These are phyloP conservation scores for Penicillium soppii DNA, from an alignment of 495 filamentous ascomycete genomes.

Conservation along the genomic window DNA sequence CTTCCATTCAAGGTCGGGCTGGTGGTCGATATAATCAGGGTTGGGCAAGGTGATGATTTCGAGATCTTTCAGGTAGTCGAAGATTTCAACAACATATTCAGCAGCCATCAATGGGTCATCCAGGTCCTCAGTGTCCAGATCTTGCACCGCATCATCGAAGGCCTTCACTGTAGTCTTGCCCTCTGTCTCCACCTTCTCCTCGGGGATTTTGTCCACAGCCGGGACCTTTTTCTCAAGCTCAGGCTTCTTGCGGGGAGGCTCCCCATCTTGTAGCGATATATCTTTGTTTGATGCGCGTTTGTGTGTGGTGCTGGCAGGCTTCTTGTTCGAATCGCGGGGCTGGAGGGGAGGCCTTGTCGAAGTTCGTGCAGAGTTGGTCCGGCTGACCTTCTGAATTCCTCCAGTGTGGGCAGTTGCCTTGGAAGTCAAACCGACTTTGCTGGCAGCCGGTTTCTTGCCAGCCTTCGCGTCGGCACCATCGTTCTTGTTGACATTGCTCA, in stretches of 20 bases:
- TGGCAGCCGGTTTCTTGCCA: slow-evolving; percentile 66
- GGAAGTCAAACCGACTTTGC: slow-evolving; percentile 65
- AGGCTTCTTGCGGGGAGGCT: slow-evolving; percentile 54
- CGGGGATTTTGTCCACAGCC: background rate
- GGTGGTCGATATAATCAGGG: slow-evolving; percentile 88
- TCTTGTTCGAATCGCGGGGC: slow-evolving; percentile 66
- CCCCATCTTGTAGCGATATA: slow-evolving; percentile 53
- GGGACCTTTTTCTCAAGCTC: slow-evolving; percentile 50
- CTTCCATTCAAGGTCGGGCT: slow-evolving; percentile 95
- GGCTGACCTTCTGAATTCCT: slow-evolving; percentile 76
- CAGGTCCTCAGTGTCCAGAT: slow-evolving; percentile 81
- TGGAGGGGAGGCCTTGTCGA: slow-evolving; percentile 43
- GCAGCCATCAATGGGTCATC: slow-evolving; percentile 97
- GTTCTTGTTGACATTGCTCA: slow-evolving; percentile 88
- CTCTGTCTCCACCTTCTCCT: slow-evolving; percentile 9
- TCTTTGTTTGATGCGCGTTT: slow-evolving; percentile 66
- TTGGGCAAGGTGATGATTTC: slow-evolving; percentile 84
- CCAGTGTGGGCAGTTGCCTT: slow-evolving; percentile 71
- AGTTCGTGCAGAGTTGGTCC: slow-evolving; percentile 60
- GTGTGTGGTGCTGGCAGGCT: slow-evolving; percentile 52
- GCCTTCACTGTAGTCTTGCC: slow-evolving; percentile 18
- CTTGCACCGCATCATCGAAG: slow-evolving; percentile 51
- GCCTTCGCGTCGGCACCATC: slow-evolving; percentile 60
- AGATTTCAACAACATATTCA: slow-evolving; percentile 96
- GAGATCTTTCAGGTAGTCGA: slow-evolving; percentile 89